These are phyloP conservation scores for Heliosperma pusillum DNA, from an alignment of 148 eudicot genomes.

Conservation along the genomic window DNA sequence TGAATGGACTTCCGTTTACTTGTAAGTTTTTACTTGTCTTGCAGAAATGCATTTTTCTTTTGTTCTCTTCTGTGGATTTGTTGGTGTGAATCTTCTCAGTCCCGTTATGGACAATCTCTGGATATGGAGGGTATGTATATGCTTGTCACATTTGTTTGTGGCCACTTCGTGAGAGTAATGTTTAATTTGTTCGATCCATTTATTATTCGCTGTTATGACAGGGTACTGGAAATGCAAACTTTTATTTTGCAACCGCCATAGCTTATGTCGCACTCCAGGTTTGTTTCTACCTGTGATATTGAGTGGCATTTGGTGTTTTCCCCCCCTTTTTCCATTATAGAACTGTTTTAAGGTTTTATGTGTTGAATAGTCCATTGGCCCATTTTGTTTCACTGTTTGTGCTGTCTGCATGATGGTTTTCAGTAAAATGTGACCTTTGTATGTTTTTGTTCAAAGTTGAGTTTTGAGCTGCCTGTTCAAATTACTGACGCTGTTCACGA, in stretches of 20 bases:
- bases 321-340: not conserved
- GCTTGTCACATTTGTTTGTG: not conserved
- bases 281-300: conserved; percentile 18
- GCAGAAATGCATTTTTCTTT: conserved; percentile 95
- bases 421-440: not conserved
- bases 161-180: not conserved
- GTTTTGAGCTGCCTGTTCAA: not conserved
- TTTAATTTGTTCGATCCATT: conserved; percentile 2
- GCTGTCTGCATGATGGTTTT: not conserved
- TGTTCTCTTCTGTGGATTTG: conserved; percentile 83
- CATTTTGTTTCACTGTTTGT: not conserved
- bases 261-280: conserved; percentile 93
- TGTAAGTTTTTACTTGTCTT: conserved; percentile 11
- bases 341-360: conserved; percentile 1
- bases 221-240: conserved; percentile 99
- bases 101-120: conserved; percentile 97
- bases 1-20: conserved; percentile 15
- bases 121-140: conserved; percentile 89
- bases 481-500: not conserved
- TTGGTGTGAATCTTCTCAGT: conserved; percentile 88
- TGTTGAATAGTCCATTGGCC: not conserved
- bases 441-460: not conserved
- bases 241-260: conserved; percentile 88
- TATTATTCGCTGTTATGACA: conserved; percentile 30
- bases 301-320: not conserved